Evolutionary conservation across 2,329 filamentous ascomycete species (phyloP).

Genomic region (Colletotrichum sp.): DNA sequence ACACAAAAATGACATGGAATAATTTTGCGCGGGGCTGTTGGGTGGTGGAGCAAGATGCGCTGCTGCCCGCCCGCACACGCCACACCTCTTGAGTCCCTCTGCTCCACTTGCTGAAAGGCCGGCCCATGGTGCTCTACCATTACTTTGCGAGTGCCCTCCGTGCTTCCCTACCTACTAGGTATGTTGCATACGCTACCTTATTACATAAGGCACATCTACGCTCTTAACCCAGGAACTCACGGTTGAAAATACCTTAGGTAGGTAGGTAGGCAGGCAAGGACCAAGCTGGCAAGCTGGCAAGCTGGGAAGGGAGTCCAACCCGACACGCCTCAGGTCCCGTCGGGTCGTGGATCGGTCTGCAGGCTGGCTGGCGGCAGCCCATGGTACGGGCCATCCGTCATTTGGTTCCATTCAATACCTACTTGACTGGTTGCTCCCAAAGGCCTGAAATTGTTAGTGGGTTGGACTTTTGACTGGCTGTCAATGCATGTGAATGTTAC

Average conservation of each 20-base stretch:
- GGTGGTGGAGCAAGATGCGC: background rate
- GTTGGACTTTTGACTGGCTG: constrained; percentile 1
- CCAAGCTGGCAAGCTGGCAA: background rate
- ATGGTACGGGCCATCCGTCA: background rate
- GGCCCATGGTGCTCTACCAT: background rate
- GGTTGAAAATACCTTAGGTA: background rate
- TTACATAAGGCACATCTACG: background rate
- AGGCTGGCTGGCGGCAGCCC: background rate
- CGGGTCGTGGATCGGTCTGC: background rate
- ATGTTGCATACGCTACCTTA: background rate
- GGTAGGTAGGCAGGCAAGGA: background rate
- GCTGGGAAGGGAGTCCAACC: background rate
- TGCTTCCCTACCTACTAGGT: background rate
- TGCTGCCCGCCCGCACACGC: background rate
- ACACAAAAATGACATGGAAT: constrained; percentile 20
- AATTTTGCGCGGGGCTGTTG: constrained; percentile 20
- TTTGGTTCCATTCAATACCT: background rate
- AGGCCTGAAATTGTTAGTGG: constrained; percentile 12
- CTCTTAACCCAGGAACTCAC: background rate
- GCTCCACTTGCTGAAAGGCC: background rate
- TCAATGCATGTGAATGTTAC: background rate
- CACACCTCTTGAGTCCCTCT: background rate
- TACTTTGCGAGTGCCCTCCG: background rate
- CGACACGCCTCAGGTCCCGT: background rate
- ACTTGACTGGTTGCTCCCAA: background rate